Percentiles rank a stretch among this genome's conserved stretches.
Conservation (phyloP, 179 eudicot genomes). For the Pouteria campechiana region DNA sequence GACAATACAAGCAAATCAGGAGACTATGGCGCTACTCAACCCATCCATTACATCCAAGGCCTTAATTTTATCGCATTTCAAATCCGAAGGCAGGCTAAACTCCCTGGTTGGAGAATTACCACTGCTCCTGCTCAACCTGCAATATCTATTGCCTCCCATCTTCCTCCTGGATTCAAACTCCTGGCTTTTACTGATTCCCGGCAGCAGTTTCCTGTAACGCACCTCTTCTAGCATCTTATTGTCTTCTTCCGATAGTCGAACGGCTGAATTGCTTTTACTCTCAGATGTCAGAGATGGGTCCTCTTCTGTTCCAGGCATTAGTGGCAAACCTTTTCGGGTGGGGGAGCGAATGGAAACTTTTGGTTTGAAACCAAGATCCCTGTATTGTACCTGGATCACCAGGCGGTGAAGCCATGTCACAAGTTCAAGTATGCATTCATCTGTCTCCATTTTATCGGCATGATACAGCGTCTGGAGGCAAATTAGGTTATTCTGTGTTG, state of each 20-base stretch:
- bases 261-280: slow-evolving; percentile 7
- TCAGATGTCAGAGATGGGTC: slow-evolving; percentile 8
- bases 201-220: slow-evolving; percentile 28
- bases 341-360: slow-evolving; percentile 36
- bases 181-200: slow-evolving; percentile 83
- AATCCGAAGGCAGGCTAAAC: slow-evolving; percentile 9
- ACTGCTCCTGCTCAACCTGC: slow-evolving; percentile 52
- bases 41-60: slow-evolving; percentile 49
- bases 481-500: slow-evolving; percentile 19
- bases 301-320: slow-evolving; percentile 9
- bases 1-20: no score
- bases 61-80: no score
- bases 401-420: slow-evolving; percentile 67
- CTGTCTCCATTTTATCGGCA: slow-evolving; percentile 60
- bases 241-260: slow-evolving; percentile 51
- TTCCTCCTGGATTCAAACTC: slow-evolving; percentile 29
- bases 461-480: slow-evolving; percentile 88
- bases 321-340: slow-evolving; percentile 21
- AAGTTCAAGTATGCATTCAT: slow-evolving; percentile 50
- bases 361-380: slow-evolving; percentile 41
- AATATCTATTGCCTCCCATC: slow-evolving; percentile 20
- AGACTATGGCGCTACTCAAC: no score
- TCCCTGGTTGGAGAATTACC: slow-evolving; percentile 56
- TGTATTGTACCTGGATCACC: slow-evolving; percentile 37
- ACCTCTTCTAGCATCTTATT: slow-evolving; percentile 41